Conservation (phyloP, 2,329 filamentous ascomycete genomes). For the Calonectria pauciramosa region DNA sequence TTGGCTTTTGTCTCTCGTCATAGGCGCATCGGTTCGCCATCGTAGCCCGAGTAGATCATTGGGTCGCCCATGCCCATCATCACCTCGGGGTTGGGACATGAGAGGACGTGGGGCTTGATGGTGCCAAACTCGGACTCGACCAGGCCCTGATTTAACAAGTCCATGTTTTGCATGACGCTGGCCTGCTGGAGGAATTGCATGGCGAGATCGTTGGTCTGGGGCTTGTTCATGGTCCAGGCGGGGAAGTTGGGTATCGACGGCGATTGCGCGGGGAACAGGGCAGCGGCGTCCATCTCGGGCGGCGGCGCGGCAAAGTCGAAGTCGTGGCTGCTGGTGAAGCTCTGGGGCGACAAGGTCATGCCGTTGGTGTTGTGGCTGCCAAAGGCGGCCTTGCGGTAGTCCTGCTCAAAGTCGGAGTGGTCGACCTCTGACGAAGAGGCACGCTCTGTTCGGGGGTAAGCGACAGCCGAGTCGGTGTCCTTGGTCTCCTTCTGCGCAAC, state of each 20-base stretch:
- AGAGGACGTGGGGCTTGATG: conserved; percentile 69
- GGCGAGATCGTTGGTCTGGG: conserved; percentile 44
- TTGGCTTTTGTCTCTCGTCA: conserved; percentile 35
- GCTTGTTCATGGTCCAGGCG: conserved; percentile 48
- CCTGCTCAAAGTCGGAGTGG: conserved; percentile 68
- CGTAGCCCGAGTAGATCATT: conserved; percentile 70
- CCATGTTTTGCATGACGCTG: conserved; percentile 58
- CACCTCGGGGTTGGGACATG: conserved; percentile 65
- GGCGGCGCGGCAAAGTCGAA: conserved; percentile 54
- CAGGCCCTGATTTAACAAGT: conserved; percentile 64
- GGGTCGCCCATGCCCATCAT: conserved; percentile 71
- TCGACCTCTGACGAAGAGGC: conserved; percentile 69
- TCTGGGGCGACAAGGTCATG: conserved; percentile 67
- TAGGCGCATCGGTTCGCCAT: conserved; percentile 59
- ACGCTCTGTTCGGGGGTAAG: conserved; percentile 56
- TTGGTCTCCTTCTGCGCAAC: conserved; percentile 49
- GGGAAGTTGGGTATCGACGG: conserved; percentile 51
- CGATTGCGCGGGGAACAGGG: conserved; percentile 53
- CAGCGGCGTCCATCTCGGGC: conserved; percentile 49
- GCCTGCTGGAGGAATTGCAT: conserved; percentile 61
- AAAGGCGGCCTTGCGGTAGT: conserved; percentile 66
- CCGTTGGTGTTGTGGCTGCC: conserved; percentile 54
- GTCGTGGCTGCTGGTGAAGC: conserved; percentile 58
- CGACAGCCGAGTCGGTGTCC: conserved; percentile 41
- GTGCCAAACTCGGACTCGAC: conserved; percentile 67